phyloP scores from a whole-genome alignment of 768 basidiomycete genomes.

The Mrakia hoshinonis region DNA sequence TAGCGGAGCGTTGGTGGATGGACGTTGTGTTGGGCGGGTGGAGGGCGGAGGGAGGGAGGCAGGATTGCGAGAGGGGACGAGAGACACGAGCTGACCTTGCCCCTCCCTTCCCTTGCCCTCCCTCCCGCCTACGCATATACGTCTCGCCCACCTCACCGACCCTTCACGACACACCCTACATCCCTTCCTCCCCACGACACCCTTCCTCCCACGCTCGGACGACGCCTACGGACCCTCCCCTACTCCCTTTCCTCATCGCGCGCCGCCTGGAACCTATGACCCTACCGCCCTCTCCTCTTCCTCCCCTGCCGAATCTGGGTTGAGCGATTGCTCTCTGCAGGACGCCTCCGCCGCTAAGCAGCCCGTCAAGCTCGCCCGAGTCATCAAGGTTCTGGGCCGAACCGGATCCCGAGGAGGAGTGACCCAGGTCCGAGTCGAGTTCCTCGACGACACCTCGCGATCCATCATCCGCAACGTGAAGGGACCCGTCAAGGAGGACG shows the following conservation, averaged over 20 bases:
- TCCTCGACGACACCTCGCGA: conserved; percentile 92
- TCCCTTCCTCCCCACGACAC: too few species aligned
- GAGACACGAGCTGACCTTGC: background rate
- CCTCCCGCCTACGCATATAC: background rate
- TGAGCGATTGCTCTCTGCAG: background rate
- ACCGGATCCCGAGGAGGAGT: conserved; percentile 99
- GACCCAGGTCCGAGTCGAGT: conserved; percentile 97
- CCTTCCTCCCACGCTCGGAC: too few species aligned
- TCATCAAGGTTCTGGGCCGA: conserved; percentile 95
- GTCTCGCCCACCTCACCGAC: background rate
- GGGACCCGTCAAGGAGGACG: conserved; percentile 90
- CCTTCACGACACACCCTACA: too few species aligned
- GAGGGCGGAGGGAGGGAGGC: too few species aligned
- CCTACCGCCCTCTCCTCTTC: background rate
- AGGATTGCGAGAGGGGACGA: too few species aligned
- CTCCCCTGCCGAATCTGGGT: background rate
- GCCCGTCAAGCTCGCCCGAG: conserved; percentile 94
- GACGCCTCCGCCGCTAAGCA: conserved; percentile 53
- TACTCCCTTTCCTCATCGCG: background rate
- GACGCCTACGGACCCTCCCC: too few species aligned
- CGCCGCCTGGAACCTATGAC: background rate
- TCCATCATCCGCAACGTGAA: conserved; percentile 99
- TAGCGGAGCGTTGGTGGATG: too few species aligned
- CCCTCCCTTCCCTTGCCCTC: background rate
- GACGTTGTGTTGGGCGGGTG: too few species aligned